Evolutionary conservation across 1,284 basidiomycete species (phyloP), one percentile per base, ranked within the genome.

Genomic region (Rhodotorula sp.): DNA sequence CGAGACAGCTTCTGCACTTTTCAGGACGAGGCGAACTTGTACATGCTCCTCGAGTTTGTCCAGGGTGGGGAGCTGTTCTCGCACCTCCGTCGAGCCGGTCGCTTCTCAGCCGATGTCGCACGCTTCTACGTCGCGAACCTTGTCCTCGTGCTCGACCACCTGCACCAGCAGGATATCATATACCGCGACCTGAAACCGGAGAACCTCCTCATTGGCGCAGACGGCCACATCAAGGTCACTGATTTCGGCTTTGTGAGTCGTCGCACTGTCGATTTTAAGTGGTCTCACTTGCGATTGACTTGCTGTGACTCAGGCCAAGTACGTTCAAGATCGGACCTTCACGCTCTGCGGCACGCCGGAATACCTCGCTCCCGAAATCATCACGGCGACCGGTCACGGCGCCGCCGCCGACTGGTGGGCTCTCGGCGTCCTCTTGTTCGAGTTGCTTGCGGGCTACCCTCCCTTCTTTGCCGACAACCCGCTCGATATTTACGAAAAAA

Each of bases 71-170:
- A 98, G 81, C 86, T 98, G 60, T 95, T 95, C n/a, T 97, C 95
- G 24, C 95, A 97, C 81, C 77, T 72, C 74, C 54, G 79, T 72
- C 74, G 78, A 66, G 69, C 76, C 68, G 88, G 97, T 72, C 92
- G 93, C 65, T 95, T 93, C 90, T 93, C 93, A 22, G 86, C 92
- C 64, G 92, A 96, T 79, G 87, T 95, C 51, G 93, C 95, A 8
- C 85, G 95, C 57, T 97, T 98, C 82, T 98, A 97, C 78, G 91
- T 93, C 37, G 91, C 91, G n/a, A 95, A 97, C 81, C 94, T 97
- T 71, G 91, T 94, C 24, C 92, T 96, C 77, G 95, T 94, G 61
- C 88, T 95, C 46, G 92, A 96, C 82, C 91, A 93, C 53, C 84
- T 98, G 12, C 92, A 95, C 77, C 85, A 86, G 22, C 88, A 89